Conservation (phyloP, 2,329 filamentous ascomycete genomes). For the Diaporthe eres region DNA sequence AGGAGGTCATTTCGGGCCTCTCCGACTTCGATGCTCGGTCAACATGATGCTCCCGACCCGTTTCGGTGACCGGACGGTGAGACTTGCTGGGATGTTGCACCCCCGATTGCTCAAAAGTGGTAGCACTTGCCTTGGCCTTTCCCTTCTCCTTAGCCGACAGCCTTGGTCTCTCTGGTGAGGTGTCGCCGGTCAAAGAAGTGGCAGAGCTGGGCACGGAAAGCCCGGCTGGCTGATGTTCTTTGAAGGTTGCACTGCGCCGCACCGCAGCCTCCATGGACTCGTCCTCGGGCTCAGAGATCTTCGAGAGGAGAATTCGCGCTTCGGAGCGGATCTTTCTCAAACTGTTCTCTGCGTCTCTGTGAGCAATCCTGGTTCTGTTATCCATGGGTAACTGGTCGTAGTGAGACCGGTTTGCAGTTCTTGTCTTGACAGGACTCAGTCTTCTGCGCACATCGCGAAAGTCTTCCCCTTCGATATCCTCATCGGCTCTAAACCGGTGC, state of each 20-base stretch:
- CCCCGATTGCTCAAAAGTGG: neutral
- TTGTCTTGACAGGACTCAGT: neutral
- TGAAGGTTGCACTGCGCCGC: neutral
- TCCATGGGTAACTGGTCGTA: slow-evolving; percentile 6
- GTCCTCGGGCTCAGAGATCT: slow-evolving; percentile 7
- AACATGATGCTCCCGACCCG: neutral
- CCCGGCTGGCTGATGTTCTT: neutral
- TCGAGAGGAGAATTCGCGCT: neutral
- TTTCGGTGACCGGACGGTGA: neutral
- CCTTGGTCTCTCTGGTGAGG: neutral
- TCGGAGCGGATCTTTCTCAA: slow-evolving; percentile 24
- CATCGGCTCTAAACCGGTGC: slow-evolving; percentile 1
- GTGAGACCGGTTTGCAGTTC: neutral
- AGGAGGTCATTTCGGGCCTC: neutral
- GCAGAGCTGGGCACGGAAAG: neutral
- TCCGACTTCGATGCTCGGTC: neutral
- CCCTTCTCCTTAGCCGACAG: slow-evolving; percentile 19
- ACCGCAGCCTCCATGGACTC: neutral
- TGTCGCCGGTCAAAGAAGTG: neutral
- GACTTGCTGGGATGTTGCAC: neutral
- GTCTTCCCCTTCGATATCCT: neutral
- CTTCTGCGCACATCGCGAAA: slow-evolving; percentile 12
- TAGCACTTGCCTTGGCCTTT: neutral
- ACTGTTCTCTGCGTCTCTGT: neutral
- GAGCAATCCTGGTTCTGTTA: neutral